Percentiles rank a stretch among this genome's conserved stretches.
Evolutionary conservation across 2,329 filamentous ascomycete genomes (phyloP).

Genomic region (Macrophomina tecta): DNA sequence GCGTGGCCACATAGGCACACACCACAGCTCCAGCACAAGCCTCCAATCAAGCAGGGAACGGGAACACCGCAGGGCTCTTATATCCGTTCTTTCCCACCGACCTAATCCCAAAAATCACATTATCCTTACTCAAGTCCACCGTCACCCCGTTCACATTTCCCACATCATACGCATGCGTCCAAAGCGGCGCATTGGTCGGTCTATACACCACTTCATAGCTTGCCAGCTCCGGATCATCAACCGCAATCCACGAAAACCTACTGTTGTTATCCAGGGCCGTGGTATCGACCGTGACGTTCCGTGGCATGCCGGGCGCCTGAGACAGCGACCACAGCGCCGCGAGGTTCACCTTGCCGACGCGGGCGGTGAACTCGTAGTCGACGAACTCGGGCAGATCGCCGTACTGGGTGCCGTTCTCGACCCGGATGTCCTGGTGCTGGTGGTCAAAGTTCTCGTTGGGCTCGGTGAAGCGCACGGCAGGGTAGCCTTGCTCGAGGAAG

Average conservation of each 20-base stretch:
- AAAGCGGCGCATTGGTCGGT: conserved; percentile 56
- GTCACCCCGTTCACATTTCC: conserved; percentile 54
- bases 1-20: background rate
- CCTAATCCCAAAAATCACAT: conserved; percentile 63
- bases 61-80: conserved; percentile 57
- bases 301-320: conserved; percentile 57
- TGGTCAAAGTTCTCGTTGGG: conserved; percentile 63
- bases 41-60: conserved; percentile 39
- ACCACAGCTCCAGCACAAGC: background rate
- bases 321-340: conserved; percentile 62
- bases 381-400: conserved; percentile 63
- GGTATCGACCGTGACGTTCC: conserved; percentile 58
- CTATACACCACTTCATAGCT: conserved; percentile 65
- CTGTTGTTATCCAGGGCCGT: conserved; percentile 57
- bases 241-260: conserved; percentile 55
- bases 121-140: conserved; percentile 62
- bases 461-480: conserved; percentile 63
- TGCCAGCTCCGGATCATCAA: conserved; percentile 48
- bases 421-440: conserved; percentile 62
- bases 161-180: conserved; percentile 57
- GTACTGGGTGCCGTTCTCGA: conserved; percentile 58
- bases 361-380: conserved; percentile 61
- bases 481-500: conserved; percentile 62
- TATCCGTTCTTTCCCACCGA: conserved; percentile 59
- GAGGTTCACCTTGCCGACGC: conserved; percentile 62